phyloP scores from a whole-genome alignment of 1,284 basidiomycete species.

The Tylopilus sp. region DNA sequence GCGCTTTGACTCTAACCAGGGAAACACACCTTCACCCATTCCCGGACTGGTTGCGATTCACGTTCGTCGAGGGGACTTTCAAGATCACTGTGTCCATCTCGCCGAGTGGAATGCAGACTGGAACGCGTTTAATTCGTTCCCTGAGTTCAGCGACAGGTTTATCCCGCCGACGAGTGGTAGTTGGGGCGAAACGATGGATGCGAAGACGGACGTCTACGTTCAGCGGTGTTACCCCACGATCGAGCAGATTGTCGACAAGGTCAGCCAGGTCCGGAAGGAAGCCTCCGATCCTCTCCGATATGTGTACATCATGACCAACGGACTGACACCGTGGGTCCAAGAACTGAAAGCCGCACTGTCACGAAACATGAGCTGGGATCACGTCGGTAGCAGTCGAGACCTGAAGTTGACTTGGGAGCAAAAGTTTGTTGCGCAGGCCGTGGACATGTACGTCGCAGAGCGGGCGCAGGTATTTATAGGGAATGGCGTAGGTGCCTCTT shows the following conservation, averaged over 20 bases:
- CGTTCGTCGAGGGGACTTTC: slow-evolving; percentile 57
- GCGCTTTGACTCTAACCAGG: background rate
- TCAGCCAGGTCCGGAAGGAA: slow-evolving; percentile 28
- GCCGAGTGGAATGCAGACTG: slow-evolving; percentile 39
- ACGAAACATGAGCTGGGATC: slow-evolving; percentile 20
- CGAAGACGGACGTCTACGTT: slow-evolving; percentile 31
- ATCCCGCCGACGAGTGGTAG: slow-evolving; percentile 23
- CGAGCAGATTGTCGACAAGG: slow-evolving; percentile 38
- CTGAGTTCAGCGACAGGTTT: slow-evolving; percentile 37
- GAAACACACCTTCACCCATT: slow-evolving; percentile 16
- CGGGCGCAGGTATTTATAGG: slow-evolving; percentile 43
- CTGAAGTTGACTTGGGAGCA: slow-evolving; percentile 37
- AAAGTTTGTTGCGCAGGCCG: slow-evolving; percentile 36
- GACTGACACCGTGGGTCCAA: slow-evolving; percentile 40
- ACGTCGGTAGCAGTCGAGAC: slow-evolving; percentile 34
- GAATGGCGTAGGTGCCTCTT: slow-evolving; percentile 33
- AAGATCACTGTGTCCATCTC: slow-evolving; percentile 47
- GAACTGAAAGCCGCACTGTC: slow-evolving; percentile 42
- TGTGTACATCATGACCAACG: slow-evolving; percentile 58
- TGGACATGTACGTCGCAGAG: slow-evolving; percentile 45
- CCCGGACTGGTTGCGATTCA: slow-evolving; percentile 52
- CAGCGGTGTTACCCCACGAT: slow-evolving; percentile 42
- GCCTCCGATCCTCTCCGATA: slow-evolving; percentile 24
- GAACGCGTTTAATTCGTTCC: slow-evolving; percentile 42
- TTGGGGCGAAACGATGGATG: slow-evolving; percentile 20